Evolutionary conservation across 2,329 filamentous ascomycete species (phyloP).

Genomic region (Monilinia vaccinii-corymbosi): DNA sequence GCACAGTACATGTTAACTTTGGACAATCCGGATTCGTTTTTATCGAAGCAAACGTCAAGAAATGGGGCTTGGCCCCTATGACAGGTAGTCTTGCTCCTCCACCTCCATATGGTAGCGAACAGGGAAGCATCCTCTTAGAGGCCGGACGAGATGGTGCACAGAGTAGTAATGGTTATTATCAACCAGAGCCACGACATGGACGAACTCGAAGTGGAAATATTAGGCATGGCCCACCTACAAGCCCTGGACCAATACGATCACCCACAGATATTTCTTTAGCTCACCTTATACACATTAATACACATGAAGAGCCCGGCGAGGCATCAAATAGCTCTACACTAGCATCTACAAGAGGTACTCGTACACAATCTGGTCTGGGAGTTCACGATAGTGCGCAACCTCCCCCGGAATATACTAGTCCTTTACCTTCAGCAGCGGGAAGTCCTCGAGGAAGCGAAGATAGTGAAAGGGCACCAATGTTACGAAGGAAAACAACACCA

Average conservation of each 20-base stretch:
- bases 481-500: slow-evolving; percentile 28
- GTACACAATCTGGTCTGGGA: slow-evolving; percentile 17
- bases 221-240: slow-evolving; percentile 63
- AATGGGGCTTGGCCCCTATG: slow-evolving; percentile 95
- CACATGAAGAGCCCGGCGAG: slow-evolving; percentile 56
- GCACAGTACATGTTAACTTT: slow-evolving; percentile 91
- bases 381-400: slow-evolving; percentile 46
- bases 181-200: slow-evolving; percentile 45
- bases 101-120: slow-evolving; percentile 92
- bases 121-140: slow-evolving; percentile 91
- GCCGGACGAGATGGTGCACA: slow-evolving; percentile 52
- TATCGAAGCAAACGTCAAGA: slow-evolving; percentile 99
- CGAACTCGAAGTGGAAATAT: slow-evolving; percentile 72
- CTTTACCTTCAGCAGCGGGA: slow-evolving; percentile 41
- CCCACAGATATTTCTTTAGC: slow-evolving; percentile 94
- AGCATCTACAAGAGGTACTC: slow-evolving; percentile 14
- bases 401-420: slow-evolving; percentile 64
- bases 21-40: slow-evolving; percentile 97
- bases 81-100: slow-evolving; percentile 91
- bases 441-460: slow-evolving; percentile 43
- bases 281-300: slow-evolving; percentile 65
- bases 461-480: slow-evolving; percentile 45
- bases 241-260: slow-evolving; percentile 79
- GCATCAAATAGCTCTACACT: slow-evolving; percentile 30
- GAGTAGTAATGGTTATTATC: slow-evolving; percentile 37